phyloP scores from a whole-genome alignment of 2,329 filamentous ascomycete genomes.

The Dothideomycetes sp. region DNA sequence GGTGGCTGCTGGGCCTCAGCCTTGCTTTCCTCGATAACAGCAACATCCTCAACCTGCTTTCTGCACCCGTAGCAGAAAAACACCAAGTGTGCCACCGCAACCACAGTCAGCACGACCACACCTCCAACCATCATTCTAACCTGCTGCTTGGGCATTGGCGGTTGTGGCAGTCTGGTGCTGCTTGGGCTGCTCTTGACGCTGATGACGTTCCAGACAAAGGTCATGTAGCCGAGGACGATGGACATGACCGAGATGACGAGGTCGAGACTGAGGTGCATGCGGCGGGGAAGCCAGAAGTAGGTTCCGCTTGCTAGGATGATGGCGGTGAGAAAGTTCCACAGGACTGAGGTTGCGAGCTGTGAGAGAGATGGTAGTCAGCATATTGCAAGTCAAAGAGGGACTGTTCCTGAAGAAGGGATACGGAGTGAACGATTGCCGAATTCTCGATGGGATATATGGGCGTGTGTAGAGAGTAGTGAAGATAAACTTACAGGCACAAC shows the following conservation, averaged over 20 bases:
- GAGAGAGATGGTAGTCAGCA: not conserved
- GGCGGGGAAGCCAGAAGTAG: slow-evolving; percentile 1
- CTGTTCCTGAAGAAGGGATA: too few relatives aligned
- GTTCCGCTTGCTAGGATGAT: not conserved
- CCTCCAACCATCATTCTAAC: not conserved
- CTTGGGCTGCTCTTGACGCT: slow-evolving; percentile 4
- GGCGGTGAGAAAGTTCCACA: not conserved
- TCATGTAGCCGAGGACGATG: slow-evolving; percentile 7
- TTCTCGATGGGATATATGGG: too few relatives aligned
- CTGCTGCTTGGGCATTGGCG: too few relatives aligned
- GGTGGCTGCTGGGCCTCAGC: too few relatives aligned
- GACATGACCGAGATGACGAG: slow-evolving; percentile 9
- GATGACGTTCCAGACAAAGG: slow-evolving; percentile 8
- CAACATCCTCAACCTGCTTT: not conserved
- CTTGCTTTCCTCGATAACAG: too few relatives aligned
- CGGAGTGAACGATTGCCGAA: too few relatives aligned
- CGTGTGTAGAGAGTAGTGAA: too few relatives aligned
- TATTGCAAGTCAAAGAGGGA: too few relatives aligned
- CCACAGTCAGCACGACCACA: not conserved
- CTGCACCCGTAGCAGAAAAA: slow-evolving; percentile 10
- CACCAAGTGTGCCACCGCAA: slow-evolving; percentile 4
- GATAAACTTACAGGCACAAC: not conserved
- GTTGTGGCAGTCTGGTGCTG: not conserved
- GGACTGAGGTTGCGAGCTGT: not conserved
- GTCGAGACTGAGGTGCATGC: slow-evolving; percentile 13